Evolutionary conservation across 2,329 filamentous ascomycete species (phyloP), one percentile per base, ranked within the genome.

Genomic region (Colletotrichum higginsianum): DNA sequence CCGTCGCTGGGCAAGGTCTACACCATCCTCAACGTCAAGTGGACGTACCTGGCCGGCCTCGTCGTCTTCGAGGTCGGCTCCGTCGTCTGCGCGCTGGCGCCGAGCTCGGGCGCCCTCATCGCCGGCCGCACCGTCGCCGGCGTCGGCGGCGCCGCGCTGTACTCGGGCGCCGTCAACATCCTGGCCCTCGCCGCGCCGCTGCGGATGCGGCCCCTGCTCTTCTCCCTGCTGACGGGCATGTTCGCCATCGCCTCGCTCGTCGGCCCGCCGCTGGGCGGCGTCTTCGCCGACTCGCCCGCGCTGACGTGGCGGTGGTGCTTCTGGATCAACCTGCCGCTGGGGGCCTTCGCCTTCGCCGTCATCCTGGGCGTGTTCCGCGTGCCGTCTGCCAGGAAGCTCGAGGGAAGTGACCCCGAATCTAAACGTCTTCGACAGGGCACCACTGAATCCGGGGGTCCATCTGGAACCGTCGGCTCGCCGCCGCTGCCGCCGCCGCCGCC

Each of bases 41-140:
- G 77, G 76, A 67, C 74, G 6, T 80, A 79, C 47, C 53, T 79
- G 2, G 30, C 3, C 2, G 5, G 12, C 13, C 40, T 13, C 8
- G 21, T 15, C 16, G 7, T 16, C 15, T 18, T 58, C 15, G 56
- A 58, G 40, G 40, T 7, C 12, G 56, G 56, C 21, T 58, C 56
- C 2, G 13, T 58, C 12, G 11, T 58, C 4, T 58, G 56, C 8
- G 56, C 56, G 12, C 38, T 40, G n/a, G 44, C 56, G 56, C 56
- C 56, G 16, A 46, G 26, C 18, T 58, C 56, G 18, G 56, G 38
- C 4, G 56, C 40, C 16, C 26, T 58, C 21, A 58, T 58, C 56
- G 44, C 56, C 0, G 56, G 56, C 2, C 44, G 56, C 26, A 40
- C 44, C 1, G 18, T 58, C 1, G 44, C 56, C 15, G 56, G 56